Conservation (phyloP, 2,329 filamentous ascomycete genomes). For the Arthrinium puccinioides region DNA sequence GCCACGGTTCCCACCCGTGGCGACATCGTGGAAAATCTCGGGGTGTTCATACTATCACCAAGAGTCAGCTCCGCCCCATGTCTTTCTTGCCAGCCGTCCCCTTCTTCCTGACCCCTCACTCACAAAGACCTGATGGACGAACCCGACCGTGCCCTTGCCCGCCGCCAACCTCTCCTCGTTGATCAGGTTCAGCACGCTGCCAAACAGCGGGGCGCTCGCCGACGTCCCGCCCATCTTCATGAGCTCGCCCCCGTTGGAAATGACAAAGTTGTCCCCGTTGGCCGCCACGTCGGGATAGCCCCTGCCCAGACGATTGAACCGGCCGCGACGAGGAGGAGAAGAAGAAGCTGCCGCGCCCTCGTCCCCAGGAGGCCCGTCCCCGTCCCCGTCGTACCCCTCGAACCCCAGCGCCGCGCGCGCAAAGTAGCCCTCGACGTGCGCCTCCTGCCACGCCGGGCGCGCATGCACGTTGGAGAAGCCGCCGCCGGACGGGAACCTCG, state of each 20-base stretch:
- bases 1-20: constrained; percentile 26
- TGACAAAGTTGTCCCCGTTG: constrained; percentile 27
- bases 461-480: constrained; percentile 27
- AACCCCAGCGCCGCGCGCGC: constrained; percentile 16
- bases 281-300: constrained; percentile 43
- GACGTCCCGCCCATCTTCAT: constrained; percentile 40
- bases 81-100: background rate
- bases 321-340: constrained; percentile 6
- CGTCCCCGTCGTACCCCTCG: constrained; percentile 21
- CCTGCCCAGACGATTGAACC: constrained; percentile 35
- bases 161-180: constrained; percentile 40
- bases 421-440: constrained; percentile 17
- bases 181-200: constrained; percentile 37
- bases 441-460: constrained; percentile 19
- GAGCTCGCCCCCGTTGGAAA: constrained; percentile 25
- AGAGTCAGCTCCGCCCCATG: background rate
- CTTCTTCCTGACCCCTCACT: no score
- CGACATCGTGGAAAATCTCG: constrained; percentile 30
- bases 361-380: no score
- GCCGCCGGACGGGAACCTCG: constrained; percentile 20
- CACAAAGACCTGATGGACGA: constrained; percentile 39
- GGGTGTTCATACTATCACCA: constrained; percentile 30
- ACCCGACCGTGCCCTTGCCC: constrained; percentile 40
- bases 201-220: constrained; percentile 40
- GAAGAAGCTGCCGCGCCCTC: no score